These are phyloP conservation scores for Chrysoporthe puriensis DNA, from an alignment of 2,329 filamentous ascomycete species.

Conservation along the genomic window DNA sequence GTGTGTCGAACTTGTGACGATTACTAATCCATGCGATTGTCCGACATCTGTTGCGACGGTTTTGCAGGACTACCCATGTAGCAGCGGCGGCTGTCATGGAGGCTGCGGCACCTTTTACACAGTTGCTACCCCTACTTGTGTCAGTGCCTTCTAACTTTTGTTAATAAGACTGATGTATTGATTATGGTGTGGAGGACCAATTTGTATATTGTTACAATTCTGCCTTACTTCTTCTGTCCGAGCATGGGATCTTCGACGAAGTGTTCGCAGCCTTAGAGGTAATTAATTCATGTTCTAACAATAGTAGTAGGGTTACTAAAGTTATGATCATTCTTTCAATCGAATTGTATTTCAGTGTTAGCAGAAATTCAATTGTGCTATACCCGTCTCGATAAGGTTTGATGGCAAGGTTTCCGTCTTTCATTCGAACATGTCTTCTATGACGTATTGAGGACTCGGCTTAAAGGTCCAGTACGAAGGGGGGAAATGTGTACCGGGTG, in stretches of 20 bases:
- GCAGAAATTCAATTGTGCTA: not conserved
- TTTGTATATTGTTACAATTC: not conserved
- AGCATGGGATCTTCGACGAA: not conserved
- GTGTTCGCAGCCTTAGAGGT: not conserved
- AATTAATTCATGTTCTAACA: not conserved
- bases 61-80: not conserved
- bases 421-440: too few relatives aligned
- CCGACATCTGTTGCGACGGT: conserved; percentile 11
- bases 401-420: too few relatives aligned
- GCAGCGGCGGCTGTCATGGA: not conserved
- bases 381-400: too few relatives aligned
- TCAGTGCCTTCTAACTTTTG: not conserved
- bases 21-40: conserved; percentile 6
- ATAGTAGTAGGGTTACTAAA: not conserved
- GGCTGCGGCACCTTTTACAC: conserved; percentile 11
- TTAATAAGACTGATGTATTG: not conserved
- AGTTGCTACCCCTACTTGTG: not conserved
- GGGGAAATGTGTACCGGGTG: too few relatives aligned
- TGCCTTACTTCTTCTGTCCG: not conserved
- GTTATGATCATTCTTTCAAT: not conserved
- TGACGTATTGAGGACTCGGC: too few relatives aligned
- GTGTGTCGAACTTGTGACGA: not conserved
- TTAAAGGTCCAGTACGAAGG: too few relatives aligned
- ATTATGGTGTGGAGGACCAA: not conserved
- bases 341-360: not conserved